A percentile compares a stretch with the other conserved stretches of the same genome.
Evolutionary conservation across 202 grass and related monocot species (phyloP).

Genomic region (Elaeis oleifera): DNA sequence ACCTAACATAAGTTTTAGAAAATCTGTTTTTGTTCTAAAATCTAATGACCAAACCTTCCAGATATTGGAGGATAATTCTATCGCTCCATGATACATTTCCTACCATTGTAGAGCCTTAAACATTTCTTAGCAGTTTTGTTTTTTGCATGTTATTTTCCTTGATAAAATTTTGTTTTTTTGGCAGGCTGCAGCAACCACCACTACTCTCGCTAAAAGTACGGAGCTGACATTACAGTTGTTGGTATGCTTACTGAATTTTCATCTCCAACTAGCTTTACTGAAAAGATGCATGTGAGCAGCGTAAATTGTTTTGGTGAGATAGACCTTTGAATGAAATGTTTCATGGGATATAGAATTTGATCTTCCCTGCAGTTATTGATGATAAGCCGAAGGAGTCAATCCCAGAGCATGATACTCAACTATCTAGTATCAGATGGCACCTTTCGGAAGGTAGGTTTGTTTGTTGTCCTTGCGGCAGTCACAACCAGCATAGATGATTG

Average conservation of each 20-base stretch:
- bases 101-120: no score
- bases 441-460: conserved; percentile 74
- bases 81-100: no score
- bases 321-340: background rate
- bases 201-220: conserved; percentile 92
- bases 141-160: background rate
- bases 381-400: conserved; percentile 81
- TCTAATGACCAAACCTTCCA: no score
- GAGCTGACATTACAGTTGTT: conserved; percentile 87
- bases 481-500: no score
- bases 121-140: no score
- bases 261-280: background rate
- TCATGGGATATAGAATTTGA: background rate
- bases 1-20: no score
- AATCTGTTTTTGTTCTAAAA: no score
- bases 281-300: background rate
- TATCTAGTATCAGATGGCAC: conserved; percentile 94
- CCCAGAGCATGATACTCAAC: conserved; percentile 78
- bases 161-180: background rate
- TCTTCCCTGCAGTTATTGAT: conserved; percentile 67
- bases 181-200: conserved; percentile 83
- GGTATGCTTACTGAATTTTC: conserved; percentile 37
- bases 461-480: background rate
- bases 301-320: background rate
- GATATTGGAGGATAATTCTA: no score